Evolutionary conservation across 1,284 basidiomycete genomes (phyloP).

Genomic region (Cutaneotrichosporon daszewskae): DNA sequence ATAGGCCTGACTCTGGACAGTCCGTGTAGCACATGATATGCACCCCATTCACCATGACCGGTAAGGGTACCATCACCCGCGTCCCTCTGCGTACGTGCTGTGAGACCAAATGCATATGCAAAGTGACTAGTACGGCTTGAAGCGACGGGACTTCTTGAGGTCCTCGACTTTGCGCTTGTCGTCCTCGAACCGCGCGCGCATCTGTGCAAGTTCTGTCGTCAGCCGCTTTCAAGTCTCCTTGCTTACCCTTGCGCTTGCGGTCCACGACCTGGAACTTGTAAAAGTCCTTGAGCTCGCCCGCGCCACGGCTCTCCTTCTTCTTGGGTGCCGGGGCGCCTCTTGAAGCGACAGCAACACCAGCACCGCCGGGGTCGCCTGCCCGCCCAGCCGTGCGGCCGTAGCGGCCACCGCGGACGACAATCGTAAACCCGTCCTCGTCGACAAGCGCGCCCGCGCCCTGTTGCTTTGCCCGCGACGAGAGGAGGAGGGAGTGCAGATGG

Average conservation of each 20-base stretch:
- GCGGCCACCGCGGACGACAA: conserved; percentile 78
- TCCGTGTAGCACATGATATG: too few species aligned
- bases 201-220: conserved; percentile 60
- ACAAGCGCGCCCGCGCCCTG: conserved; percentile 64
- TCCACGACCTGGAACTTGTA: conserved; percentile 85
- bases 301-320: conserved; percentile 61
- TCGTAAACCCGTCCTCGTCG: conserved; percentile 86
- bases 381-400: conserved; percentile 80
- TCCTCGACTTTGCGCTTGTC: conserved; percentile 83
- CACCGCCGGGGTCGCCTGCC: conserved; percentile 67
- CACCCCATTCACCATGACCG: too few species aligned
- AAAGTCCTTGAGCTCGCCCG: conserved; percentile 57
- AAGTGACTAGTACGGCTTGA: conserved; percentile 76
- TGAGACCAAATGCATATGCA: too few species aligned
- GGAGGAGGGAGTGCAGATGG: conserved; percentile 55
- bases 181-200: conserved; percentile 74
- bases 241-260: conserved; percentile 72
- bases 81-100: too few species aligned
- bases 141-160: conserved; percentile 67
- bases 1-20: too few species aligned
- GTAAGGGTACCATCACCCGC: too few species aligned
- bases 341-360: conserved; percentile 65
- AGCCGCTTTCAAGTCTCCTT: not conserved
- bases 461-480: conserved; percentile 49
- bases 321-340: conserved; percentile 49